Conservation (phyloP, 2,329 filamentous ascomycete genomes). For the Aspergillus calidoustus region DNA sequence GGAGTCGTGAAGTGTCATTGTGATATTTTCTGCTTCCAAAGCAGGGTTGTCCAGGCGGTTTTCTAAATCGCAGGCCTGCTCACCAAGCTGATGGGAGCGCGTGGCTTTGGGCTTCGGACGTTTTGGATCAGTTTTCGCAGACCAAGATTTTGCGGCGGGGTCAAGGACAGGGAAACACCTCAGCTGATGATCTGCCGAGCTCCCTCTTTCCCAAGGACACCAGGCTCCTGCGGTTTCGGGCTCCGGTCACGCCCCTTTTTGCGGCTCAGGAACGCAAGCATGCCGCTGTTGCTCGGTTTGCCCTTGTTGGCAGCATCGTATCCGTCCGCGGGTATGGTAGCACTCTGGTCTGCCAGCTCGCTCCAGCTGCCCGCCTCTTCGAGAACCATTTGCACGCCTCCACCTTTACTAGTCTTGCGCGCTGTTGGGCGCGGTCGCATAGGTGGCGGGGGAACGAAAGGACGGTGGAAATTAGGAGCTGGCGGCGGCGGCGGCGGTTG, state of each 20-base stretch:
- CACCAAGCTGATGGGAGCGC: too few species aligned
- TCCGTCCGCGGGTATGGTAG: slow-evolving; percentile 72
- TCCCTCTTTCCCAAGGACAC: slow-evolving; percentile 92
- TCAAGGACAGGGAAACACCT: neutral
- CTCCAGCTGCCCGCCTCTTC: slow-evolving; percentile 91
- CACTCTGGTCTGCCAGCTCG: slow-evolving; percentile 82
- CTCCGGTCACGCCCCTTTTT: slow-evolving; percentile 91
- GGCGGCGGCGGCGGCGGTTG: slow-evolving; percentile 34
- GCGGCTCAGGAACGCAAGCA: slow-evolving; percentile 86
- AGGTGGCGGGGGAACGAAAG: slow-evolving; percentile 40
- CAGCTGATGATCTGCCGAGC: slow-evolving; percentile 79
- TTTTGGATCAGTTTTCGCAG: too few species aligned
- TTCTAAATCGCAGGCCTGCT: neutral
- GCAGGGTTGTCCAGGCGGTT: neutral
- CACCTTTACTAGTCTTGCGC: slow-evolving; percentile 75
- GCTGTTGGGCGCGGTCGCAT: slow-evolving; percentile 63
- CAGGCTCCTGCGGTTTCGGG: slow-evolving; percentile 91
- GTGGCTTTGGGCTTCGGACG: too few species aligned
- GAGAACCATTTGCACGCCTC: slow-evolving; percentile 87
- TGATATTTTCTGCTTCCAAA: neutral
- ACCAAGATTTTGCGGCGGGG: neutral
- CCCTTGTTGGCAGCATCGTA: slow-evolving; percentile 46
- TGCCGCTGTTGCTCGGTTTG: slow-evolving; percentile 66
- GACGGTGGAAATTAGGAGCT: slow-evolving; percentile 45
- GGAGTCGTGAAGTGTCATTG: neutral